Evolutionary conservation across 2,329 filamentous ascomycete species (phyloP).

Genomic region (Piedraia hortae): DNA sequence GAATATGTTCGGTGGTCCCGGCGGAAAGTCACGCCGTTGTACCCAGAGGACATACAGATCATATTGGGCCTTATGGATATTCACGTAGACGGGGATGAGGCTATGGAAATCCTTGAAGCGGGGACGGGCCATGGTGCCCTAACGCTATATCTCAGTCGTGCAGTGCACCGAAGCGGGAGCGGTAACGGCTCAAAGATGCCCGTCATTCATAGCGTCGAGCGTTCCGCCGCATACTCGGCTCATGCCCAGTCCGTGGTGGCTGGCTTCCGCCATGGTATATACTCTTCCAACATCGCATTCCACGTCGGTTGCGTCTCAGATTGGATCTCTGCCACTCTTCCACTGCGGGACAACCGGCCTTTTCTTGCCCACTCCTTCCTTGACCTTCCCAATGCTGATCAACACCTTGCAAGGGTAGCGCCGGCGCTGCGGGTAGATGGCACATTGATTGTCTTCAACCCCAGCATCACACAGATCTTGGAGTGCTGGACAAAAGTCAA

Average conservation of each 20-base stretch:
- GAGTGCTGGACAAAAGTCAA: slow-evolving; percentile 30
- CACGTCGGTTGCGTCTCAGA: slow-evolving; percentile 37
- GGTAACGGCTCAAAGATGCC: slow-evolving; percentile 33
- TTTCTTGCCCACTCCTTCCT: slow-evolving; percentile 48
- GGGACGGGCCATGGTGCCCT: slow-evolving; percentile 64
- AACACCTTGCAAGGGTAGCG: slow-evolving; percentile 23
- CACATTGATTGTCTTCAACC: slow-evolving; percentile 41
- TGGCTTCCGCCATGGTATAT: slow-evolving; percentile 41
- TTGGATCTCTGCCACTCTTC: slow-evolving; percentile 30
- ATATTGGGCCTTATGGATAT: slow-evolving; percentile 56
- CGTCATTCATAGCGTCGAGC: slow-evolving; percentile 49
- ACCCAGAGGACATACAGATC: slow-evolving; percentile 44
- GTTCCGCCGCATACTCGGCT: slow-evolving; percentile 30
- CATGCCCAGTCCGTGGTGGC: slow-evolving; percentile 37
- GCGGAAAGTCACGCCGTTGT: slow-evolving; percentile 52
- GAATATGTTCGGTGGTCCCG: slow-evolving; percentile 43
- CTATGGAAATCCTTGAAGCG: slow-evolving; percentile 51
- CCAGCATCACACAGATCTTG: slow-evolving; percentile 51
- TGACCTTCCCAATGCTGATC: slow-evolving; percentile 39
- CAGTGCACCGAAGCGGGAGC: too few species aligned
- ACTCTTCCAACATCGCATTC: slow-evolving; percentile 44
- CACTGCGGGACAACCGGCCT: slow-evolving; percentile 15
- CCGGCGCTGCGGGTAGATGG: slow-evolving; percentile 36
- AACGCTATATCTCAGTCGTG: slow-evolving; percentile 46
- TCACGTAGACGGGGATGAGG: slow-evolving; percentile 22